Conservation (phyloP, 1,139 yeast genomes). For the Petasospora fabianii region DNA sequence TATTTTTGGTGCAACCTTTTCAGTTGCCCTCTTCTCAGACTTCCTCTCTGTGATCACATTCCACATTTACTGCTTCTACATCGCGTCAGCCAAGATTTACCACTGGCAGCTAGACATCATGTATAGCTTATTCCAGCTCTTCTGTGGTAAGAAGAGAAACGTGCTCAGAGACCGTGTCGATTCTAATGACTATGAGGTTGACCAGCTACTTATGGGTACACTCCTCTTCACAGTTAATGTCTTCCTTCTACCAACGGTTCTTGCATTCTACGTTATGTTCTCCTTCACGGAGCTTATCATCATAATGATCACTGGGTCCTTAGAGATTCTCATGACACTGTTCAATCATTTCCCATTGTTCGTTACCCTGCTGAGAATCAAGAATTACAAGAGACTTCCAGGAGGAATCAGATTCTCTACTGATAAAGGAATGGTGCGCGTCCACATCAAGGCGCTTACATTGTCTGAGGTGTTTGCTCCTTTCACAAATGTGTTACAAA, state of each 20-base stretch:
- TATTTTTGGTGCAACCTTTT: conserved; percentile 62
- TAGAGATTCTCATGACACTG: conserved; percentile 61
- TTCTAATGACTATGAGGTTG: conserved; percentile 75
- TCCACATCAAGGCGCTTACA: conserved; percentile 44
- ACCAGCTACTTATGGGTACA: conserved; percentile 85
- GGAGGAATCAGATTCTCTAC: conserved; percentile 65
- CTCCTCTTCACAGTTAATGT: conserved; percentile 75
- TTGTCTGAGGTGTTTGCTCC: conserved; percentile 45
- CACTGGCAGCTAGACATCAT: conserved; percentile 69
- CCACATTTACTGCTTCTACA: conserved; percentile 74
- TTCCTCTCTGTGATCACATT: conserved; percentile 57
- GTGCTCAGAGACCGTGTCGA: conserved; percentile 83
- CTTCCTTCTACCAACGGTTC: conserved; percentile 79
- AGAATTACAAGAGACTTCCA: conserved; percentile 84
- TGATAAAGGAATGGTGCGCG: conserved; percentile 25
- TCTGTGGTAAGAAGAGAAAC: conserved; percentile 87
- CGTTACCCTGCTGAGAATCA: conserved; percentile 70
- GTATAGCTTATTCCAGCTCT: conserved; percentile 74
- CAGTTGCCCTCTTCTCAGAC: conserved; percentile 66
- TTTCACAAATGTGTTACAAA: conserved; percentile 37
- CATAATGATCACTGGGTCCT: conserved; percentile 45
- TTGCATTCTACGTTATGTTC: conserved; percentile 79
- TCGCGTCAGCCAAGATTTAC: conserved; percentile 75
- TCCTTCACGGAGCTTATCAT: conserved; percentile 54
- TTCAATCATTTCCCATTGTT: conserved; percentile 86